phyloP scores from a whole-genome alignment of 371 early-diverging fungal species.

The Syncephalastrum sp. region DNA sequence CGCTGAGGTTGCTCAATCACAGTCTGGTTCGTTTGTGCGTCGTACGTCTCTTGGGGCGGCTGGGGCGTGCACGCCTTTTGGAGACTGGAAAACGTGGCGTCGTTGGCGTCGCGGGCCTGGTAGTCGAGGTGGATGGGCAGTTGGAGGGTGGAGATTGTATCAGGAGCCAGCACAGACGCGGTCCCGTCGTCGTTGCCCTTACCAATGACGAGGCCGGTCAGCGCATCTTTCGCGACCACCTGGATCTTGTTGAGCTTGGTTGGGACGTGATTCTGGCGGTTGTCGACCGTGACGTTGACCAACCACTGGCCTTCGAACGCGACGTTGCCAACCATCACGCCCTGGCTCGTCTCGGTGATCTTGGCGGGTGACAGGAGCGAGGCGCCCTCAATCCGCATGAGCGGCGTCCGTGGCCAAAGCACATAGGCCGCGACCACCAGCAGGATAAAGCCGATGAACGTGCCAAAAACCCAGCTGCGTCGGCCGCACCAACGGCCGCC shows the following conservation, averaged over 20 bases:
- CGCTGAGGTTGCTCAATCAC: constrained; percentile 18
- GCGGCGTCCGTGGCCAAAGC: constrained; percentile 43
- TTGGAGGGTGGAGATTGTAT: constrained; percentile 34
- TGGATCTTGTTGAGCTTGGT: constrained; percentile 29
- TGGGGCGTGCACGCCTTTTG: constrained; percentile 32
- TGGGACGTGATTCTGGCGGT: constrained; percentile 40
- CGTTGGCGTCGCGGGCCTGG: constrained; percentile 40
- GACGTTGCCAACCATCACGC: constrained; percentile 41
- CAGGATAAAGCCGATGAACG: constrained; percentile 29
- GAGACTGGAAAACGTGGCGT: constrained; percentile 37
- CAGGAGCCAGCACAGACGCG: constrained; percentile 22
- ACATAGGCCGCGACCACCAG: constrained; percentile 22
- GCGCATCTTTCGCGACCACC: constrained; percentile 36
- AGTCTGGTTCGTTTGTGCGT: constrained; percentile 16
- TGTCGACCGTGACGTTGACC: constrained; percentile 44
- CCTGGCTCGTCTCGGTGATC: constrained; percentile 36
- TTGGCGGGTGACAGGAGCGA: constrained; percentile 30
- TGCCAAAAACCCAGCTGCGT: constrained; percentile 35
- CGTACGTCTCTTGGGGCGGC: constrained; percentile 8
- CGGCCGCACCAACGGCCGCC: constrained; percentile 21
- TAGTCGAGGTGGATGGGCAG: constrained; percentile 38
- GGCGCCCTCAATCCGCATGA: constrained; percentile 50
- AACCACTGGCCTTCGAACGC: constrained; percentile 46
- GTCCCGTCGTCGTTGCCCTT: constrained; percentile 29
- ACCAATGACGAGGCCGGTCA: constrained; percentile 40